Evolutionary conservation across 1,284 basidiomycete species (phyloP), one percentile per base, ranked within the genome.

Genomic region (Xerocomus cyaneibrunnescens): DNA sequence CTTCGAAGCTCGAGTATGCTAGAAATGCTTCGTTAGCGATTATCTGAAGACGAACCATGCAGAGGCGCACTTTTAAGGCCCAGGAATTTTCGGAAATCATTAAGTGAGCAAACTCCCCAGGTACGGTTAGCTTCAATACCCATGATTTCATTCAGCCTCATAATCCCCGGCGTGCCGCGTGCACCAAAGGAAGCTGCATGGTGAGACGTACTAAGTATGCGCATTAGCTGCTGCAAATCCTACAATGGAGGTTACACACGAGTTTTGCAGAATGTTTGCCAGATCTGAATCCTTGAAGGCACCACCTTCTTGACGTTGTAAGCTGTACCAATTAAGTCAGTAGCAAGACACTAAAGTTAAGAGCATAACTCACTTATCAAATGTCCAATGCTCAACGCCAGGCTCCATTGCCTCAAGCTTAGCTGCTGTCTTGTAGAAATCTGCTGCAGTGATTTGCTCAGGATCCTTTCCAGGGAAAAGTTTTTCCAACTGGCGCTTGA

Each of bases 61-160:
- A 17, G 9, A n/a, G 6, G 55, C 81, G 60, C 54, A 89, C 87
- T 74, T 67, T 88, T 89, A 36, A 92, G 62, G 10, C 89, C 89
- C 39, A 92, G 72, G 73, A 81, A 92, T 79, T 80, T 81, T 51
- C 91, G 78, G 73, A 94, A 94, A 60, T 94, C 92, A 62, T 94
- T 94, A 58, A 94, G 67, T 4, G 87, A 86, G 65, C 90, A 93
- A 31, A 86, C 81, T 40, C 89, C 88, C 91, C 91, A 94, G n/a
- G 68, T 62, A 23, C 91, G 77, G 59, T 82, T 87, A 56, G 87
- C 78, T 60, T 88, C 83, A 52, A 93, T 90, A 45, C 89, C 87
- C 83, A 94, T 87, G 40, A 92, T 78, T 66, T 93, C 91, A 56
- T 92, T 81, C 23, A 92, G 69, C 48, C 81, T 82, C 84, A 94